Base-by-base conservation (phyloP, 169 alveolate genomes). In the Plasmodium gonderi region DNA sequence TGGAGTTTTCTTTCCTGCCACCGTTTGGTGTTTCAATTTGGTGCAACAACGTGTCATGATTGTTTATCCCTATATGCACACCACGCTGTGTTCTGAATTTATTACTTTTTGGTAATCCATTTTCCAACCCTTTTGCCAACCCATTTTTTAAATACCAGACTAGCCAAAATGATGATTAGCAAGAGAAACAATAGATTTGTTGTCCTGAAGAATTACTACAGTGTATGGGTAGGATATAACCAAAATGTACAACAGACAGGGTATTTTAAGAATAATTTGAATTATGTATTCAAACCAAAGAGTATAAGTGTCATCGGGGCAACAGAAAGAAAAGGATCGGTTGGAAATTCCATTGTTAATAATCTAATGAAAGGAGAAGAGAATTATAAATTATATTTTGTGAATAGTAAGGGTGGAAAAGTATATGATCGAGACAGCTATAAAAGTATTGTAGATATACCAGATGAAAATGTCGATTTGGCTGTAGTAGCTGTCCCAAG, bases 401-500 rank as follows among this genome's bases (percentile, higher is more conserved):
- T 95, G 6, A 95, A 95, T 69, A 65, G 94, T 20, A 91, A 92
- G 80, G 91, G 96, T 20, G 68, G 91, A 42, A 65, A 76, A 36
- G 76, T 91, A 20, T 95, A 90, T 69, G 79, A 95, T 20, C 80
- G 92, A 65, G 76, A 74, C 0, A 94, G 96, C 78, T 95, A 76
- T 54, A 78, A 81, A 80, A 69, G 78, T 2, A 51, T 75, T 31
- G 64, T 80, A 36, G 91, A 40, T 36, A 90, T 91, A 68, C 90
- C 90, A 12, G 85, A 80, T 29, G 92, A 80, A 33, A 77, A 75
- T 26, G 20, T 92, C 9, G 96, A 95, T 60, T 77, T 95, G 89
- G 97, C 90, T n/a, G 92, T 95, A 33, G 26, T 95, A 89, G 97
- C 94, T 2, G 94, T 92, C 29, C 96, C 96, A 9, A 92, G 96